phyloP scores from a whole-genome alignment of 306 rosid species.

The Ceratonia siliqua region DNA sequence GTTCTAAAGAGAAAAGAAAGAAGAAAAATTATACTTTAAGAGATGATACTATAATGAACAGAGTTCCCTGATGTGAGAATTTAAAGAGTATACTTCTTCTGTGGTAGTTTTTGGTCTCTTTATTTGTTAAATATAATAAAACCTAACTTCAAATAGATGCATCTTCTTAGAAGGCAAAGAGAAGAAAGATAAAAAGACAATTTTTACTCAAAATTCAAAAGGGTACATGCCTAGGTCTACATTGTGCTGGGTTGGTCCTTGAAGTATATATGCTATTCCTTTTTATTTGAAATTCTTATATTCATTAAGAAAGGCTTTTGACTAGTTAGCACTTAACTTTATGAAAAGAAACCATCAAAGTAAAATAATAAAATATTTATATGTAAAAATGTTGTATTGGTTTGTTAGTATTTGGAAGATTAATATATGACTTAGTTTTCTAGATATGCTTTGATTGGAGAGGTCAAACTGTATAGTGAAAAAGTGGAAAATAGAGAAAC shows the following conservation, averaged over 20 bases:
- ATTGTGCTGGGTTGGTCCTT: slow-evolving; percentile 56
- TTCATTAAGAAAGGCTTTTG: slow-evolving; percentile 26
- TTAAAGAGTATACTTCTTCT: slow-evolving; percentile 27
- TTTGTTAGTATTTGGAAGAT: neutral
- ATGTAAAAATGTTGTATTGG: slow-evolving; percentile 5
- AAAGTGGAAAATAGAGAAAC: neutral
- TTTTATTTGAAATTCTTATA: slow-evolving; percentile 36
- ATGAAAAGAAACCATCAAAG: neutral
- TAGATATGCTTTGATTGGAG: neutral
- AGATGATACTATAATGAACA: neutral
- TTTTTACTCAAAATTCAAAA: slow-evolving; percentile 38
- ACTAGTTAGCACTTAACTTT: slow-evolving; percentile 11
- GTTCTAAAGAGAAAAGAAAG: neutral
- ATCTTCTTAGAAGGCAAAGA: slow-evolving; percentile 46
- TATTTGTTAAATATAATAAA: slow-evolving; percentile 28
- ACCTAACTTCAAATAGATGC: slow-evolving; percentile 41
- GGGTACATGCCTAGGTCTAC: too few relatives aligned
- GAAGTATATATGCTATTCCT: slow-evolving; percentile 34
- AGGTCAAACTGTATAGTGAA: slow-evolving; percentile 3
- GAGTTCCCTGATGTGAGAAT: slow-evolving; percentile 22
- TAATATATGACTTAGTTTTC: neutral
- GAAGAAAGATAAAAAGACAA: slow-evolving; percentile 43
- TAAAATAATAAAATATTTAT: neutral
- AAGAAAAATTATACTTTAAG: neutral
- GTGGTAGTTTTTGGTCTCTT: slow-evolving; percentile 28